Base-by-base conservation (phyloP, 257 asterid genomes). In the Salvia splendens region DNA sequence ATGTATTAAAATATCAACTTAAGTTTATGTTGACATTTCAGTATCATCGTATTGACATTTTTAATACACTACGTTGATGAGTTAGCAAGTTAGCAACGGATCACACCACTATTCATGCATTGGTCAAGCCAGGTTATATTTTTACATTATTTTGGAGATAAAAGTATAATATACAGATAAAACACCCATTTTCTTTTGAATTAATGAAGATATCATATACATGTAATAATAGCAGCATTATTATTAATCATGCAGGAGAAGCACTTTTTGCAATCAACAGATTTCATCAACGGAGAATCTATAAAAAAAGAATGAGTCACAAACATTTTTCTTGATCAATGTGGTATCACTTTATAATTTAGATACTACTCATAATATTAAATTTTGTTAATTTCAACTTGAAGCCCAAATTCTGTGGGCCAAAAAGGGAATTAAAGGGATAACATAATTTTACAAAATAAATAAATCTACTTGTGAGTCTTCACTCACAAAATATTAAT, bases 151-250 rank as follows among this genome's bases (percentile, higher is more conserved):
- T 24, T 24, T 36, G 36, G 24, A 41, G 8, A 49, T 33, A 1
- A 43, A 28, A 55, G n/a, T 15, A 47, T 12, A 10, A 46, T 4
- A 20, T 3, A 17, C 33, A 10, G 32, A 33, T 0, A 28, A 45
- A 10, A 50, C 4, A 0, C 20, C 20, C 20, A 24, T 12, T 5
- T 42, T 42, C 12, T 16, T 6, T n/a, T 17, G 20, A n/a, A 61
- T 12, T 33, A 59, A 16, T 30, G 62, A 47, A 32, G 38, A 20
- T 17, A n/a, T n/a, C n/a, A n/a, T n/a, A 11, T 28, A 28, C 10
- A 12, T 53, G 16, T 24, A 62, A 69, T 75, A 35, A 75, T 75
- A 45, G 71, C 72, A 62, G 38, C 68, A 69, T 75, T 58, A 69
- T 69, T 64, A 16, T 46, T 57, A 64, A 75, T 64, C 69, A 64